Evolutionary conservation across 2,329 filamentous ascomycete species (phyloP), one percentile per base, ranked within the genome.

Genomic region (Trichophyton mentagrophytes): DNA sequence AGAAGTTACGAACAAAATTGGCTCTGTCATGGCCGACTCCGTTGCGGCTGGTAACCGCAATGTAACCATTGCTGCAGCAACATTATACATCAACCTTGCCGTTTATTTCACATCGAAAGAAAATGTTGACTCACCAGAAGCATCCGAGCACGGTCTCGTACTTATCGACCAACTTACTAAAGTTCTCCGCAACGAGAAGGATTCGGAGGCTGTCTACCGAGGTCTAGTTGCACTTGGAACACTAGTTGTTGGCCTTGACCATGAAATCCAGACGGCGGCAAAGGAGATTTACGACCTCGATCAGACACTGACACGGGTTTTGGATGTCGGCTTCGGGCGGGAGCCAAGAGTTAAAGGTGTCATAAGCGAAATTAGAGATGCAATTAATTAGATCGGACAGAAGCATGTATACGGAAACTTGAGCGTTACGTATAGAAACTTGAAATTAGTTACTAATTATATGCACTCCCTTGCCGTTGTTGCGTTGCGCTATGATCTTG

Each of bases 151-250:
- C 64, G 76, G 75, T 44, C 68, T 83, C 66, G 76, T 78, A 8
- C 74, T 90, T 3, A 70, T 89, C 1, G 79, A 83, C 33, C 79
- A 86, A 3, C 72, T 91, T 0, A 80, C 80, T 1, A 78, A 79
- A 61, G 80, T 92, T 0, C 73, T 95, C 0, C 75, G 78, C 4
- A 80, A 78, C 2, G 85, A 89, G 64, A 83, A 79, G 1, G 91
- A 97, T 67, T 83, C 85, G 0, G 93, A 97, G 70, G 88, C 89
- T 0, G 75, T 93, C 2, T 97, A 91, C 71, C 84, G 93, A 22
- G 84, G 84, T 0, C 79, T 97, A 4, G 88, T 95, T 5, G 89
- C 89, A 0, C 74, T 92, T 0, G 95, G 93, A 0, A 99, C 91
- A 1, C 71, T 95, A 62, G 72, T 90, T 20, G 69, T 70, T 25